Base-by-base conservation (phyloP, 2,329 filamentous ascomycete species). In the Fusarium denticulatum region DNA sequence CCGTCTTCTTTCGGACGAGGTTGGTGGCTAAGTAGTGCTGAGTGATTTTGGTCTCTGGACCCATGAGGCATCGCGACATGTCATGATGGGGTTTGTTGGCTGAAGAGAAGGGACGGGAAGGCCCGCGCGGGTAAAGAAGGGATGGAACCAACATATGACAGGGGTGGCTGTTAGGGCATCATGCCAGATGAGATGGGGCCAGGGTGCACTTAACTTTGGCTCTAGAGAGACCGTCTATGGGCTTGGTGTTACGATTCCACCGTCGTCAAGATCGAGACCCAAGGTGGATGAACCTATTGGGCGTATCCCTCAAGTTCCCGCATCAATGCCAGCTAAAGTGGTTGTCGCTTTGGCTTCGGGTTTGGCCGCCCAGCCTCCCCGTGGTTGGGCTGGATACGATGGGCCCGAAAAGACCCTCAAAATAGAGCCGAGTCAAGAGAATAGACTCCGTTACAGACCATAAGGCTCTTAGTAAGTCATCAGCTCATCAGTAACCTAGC, bases 91-190 rank as follows among this genome's bases (percentile, higher is more conserved):
- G 46, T 60, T 47, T 40, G 43, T 47, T 71, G 59, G 36, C 26
- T 46, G 55, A 49, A 58, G 45, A 73, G 53, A 73, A 69, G 61
- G 70, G 71, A 64, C 71, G 71, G 71, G 71, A 74, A 74, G 71
- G 71, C 71, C 71, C 71, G 71, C 71, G 42, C 71, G 57, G 71
- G 67, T 53, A 67, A 62, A 57, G 58, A 55, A 73, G 58, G 61
- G 61, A 67, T 67, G 53, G 61, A 69, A 58, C 71, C 69, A 74
- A 69, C 60, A 49, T 14, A 43, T 20, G 49, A 74, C 71, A 73
- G 49, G 70, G 71, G 42, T 71, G 47, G 32, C 34, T 22, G 34
- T 56, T 64, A 58, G 70, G 40, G 34, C 28, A 14, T n/a, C 24
- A 55, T 40, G 50, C 50, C 40, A 55, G 50, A n/a, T 40, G 36